A percentile compares a stretch with the other conserved stretches of the same genome.
Conservation (phyloP, 73 alveolate species). For the Durusdinium trenchii region DNA sequence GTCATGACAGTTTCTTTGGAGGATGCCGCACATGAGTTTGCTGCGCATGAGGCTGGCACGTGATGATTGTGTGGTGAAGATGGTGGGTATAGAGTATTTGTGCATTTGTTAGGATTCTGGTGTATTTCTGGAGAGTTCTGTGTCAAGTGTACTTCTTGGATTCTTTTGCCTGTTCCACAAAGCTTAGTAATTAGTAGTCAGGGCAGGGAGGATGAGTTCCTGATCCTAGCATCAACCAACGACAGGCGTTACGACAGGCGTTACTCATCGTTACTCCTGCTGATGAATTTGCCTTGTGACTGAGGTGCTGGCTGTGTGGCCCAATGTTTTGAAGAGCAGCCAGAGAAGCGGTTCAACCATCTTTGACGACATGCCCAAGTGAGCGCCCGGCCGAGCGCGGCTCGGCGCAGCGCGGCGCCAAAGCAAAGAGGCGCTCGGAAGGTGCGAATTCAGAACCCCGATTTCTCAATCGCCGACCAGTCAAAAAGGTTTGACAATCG, state of each 20-base stretch:
- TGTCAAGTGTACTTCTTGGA: background rate
- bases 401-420: no score
- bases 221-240: background rate
- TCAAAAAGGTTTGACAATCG: no score
- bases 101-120: background rate
- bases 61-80: no score
- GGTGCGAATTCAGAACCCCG: no score
- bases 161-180: background rate
- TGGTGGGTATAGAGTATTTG: background rate
- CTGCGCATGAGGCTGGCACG: no score
- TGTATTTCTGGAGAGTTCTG: background rate
- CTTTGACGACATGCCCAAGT: slow-evolving; percentile 76
- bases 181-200: no score
- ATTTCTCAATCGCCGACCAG: no score
- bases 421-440: background rate
- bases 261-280: background rate
- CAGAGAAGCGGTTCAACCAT: slow-evolving; percentile 60
- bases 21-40: no score
- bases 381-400: background rate
- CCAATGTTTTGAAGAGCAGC: slow-evolving; percentile 59
- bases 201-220: background rate
- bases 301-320: slow-evolving; percentile 60
- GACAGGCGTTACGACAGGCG: background rate
- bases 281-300: background rate
- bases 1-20: background rate